A percentile compares a stretch with the other conserved stretches of the same genome.
Evolutionary conservation across 2,329 filamentous ascomycete species (phyloP).

Genomic region (Exophiala aquamarina): DNA sequence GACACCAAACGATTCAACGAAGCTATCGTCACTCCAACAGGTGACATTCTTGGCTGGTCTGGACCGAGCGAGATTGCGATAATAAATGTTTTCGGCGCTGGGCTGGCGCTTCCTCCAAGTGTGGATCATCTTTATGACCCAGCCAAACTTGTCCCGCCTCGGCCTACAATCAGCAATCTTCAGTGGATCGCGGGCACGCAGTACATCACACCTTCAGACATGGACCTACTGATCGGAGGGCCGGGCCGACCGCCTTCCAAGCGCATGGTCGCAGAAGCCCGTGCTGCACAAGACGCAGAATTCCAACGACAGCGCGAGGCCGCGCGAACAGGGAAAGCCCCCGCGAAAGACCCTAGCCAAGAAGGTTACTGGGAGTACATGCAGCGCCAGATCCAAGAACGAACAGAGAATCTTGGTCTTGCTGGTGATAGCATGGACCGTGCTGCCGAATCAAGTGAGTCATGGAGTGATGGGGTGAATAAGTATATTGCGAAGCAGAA

Average conservation of each 20-base stretch:
- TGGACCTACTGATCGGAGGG: conserved; percentile 88
- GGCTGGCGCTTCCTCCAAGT: conserved; percentile 60
- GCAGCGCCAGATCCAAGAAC: conserved; percentile 80
- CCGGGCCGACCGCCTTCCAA: conserved; percentile 85
- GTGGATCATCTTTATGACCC: conserved; percentile 80
- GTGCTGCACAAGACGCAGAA: conserved; percentile 66
- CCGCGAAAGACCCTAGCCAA: conserved; percentile 39
- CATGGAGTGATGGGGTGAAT: conserved; percentile 82
- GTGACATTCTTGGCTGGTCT: conserved; percentile 83
- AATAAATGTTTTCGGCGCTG: conserved; percentile 81
- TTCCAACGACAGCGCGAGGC: conserved; percentile 37
- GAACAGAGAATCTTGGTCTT: conserved; percentile 81
- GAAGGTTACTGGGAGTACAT: conserved; percentile 76
- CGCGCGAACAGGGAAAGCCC: conserved; percentile 37
- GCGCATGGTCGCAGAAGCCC: conserved; percentile 78
- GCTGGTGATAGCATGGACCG: conserved; percentile 83
- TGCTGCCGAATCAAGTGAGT: conserved; percentile 75
- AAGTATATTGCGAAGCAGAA: conserved; percentile 89
- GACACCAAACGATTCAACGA: conserved; percentile 72
- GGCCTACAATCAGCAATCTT: conserved; percentile 90
- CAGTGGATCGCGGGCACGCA: conserved; percentile 98
- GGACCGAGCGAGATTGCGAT: conserved; percentile 83
- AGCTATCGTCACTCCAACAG: conserved; percentile 70
- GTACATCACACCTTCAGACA: conserved; percentile 79
- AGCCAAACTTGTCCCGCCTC: conserved; percentile 68